These are phyloP conservation scores for Flaveria sonorensis DNA, from an alignment of 129 eudicot genomes.

Conservation along the genomic window DNA sequence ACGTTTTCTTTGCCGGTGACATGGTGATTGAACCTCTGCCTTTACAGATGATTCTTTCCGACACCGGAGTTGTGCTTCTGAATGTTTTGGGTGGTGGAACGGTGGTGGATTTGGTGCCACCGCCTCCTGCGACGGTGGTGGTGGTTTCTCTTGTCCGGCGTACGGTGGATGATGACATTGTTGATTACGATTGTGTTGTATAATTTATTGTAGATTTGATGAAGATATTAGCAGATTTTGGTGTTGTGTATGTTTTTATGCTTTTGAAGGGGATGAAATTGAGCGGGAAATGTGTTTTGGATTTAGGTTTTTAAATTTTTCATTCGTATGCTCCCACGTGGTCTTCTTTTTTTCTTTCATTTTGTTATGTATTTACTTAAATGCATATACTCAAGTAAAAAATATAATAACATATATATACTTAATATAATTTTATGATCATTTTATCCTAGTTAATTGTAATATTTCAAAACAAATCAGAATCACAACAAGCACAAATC, in stretches of 20 bases:
- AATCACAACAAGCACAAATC: no score
- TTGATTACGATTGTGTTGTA: neutral
- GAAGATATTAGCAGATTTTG: neutral
- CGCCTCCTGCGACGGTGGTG: conserved; percentile 17
- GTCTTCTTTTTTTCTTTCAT: no score
- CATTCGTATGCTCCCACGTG: no score
- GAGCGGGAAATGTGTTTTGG: conserved; percentile 30
- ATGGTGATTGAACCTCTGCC: conserved; percentile 34
- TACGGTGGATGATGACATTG: conserved; percentile 53
- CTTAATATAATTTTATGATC: no score
- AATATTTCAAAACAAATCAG: no score
- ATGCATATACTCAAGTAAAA: no score
- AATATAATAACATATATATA: no score
- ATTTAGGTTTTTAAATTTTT: neutral
- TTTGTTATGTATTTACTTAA: no score
- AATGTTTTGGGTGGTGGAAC: conserved; percentile 36
- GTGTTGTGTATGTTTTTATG: neutral
- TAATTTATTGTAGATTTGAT: neutral
- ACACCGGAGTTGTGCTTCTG: conserved; percentile 60
- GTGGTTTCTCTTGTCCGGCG: conserved; percentile 58
- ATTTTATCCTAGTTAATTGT: no score
- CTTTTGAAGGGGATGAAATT: conserved; percentile 13
- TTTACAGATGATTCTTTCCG: conserved; percentile 30
- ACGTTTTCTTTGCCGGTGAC: conserved; percentile 73
- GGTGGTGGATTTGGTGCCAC: conserved; percentile 36